phyloP scores from a whole-genome alignment of 2,329 filamentous ascomycete species.

The Taxawa tesnikishii region DNA sequence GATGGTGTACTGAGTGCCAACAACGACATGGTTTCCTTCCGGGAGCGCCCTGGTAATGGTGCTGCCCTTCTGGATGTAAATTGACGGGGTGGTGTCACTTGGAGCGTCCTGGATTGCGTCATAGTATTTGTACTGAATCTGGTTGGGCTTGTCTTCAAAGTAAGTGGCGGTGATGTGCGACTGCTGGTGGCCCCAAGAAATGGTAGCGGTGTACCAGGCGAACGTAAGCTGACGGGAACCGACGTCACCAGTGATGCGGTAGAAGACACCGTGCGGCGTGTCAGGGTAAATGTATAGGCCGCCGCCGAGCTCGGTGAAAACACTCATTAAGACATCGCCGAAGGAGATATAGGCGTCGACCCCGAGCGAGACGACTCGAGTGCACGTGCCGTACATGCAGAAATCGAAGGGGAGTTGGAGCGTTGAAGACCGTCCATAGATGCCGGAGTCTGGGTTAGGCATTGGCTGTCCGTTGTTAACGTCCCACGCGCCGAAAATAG shows the following conservation, averaged over 20 bases:
- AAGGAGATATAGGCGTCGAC: not conserved
- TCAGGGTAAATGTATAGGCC: not conserved
- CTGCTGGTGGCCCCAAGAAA: not conserved
- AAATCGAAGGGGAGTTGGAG: not conserved
- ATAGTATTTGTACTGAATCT: slow-evolving; percentile 4
- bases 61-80: not conserved
- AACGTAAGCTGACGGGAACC: not conserved
- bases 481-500: not conserved
- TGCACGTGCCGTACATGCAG: not conserved
- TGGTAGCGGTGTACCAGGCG: not conserved
- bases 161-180: slow-evolving; percentile 1
- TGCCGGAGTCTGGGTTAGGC: not conserved
- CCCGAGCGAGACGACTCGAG: not conserved
- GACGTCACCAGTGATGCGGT: slow-evolving; percentile 1
- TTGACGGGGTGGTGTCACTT: not conserved
- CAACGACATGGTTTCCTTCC: not conserved
- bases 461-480: not conserved
- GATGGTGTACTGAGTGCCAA: not conserved
- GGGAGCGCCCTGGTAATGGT: not conserved
- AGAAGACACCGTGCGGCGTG: not conserved
- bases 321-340: not conserved
- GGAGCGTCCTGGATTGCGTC: slow-evolving; percentile 1
- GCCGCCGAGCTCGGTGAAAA: not conserved
- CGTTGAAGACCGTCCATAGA: not conserved
- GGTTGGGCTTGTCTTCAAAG: slow-evolving; percentile 1